A percentile compares a stretch with the other conserved stretches of the same genome.
These are phyloP conservation scores for Acacia pycnantha DNA, from an alignment of 331 rosid genomes.

Conservation along the genomic window DNA sequence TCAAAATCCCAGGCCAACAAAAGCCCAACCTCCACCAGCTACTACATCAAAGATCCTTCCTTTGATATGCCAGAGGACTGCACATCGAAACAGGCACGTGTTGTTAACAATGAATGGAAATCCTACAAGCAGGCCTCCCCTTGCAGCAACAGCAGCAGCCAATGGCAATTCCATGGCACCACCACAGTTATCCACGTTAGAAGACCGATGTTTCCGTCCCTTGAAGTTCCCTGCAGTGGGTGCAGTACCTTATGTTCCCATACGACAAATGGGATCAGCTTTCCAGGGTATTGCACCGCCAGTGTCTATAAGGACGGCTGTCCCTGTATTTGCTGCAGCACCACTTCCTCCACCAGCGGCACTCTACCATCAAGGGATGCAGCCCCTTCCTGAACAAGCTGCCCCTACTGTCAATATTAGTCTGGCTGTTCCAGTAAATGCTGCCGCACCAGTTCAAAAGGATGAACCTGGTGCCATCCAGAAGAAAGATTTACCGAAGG, in stretches of 20 bases:
- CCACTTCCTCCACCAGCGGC: conserved; percentile 65
- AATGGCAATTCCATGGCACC: conserved; percentile 33
- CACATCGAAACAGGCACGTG: conserved; percentile 31
- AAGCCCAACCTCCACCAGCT: conserved; percentile 57
- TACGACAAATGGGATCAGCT: conserved; percentile 69
- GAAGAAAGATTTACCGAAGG: not conserved
- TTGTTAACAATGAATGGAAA: not conserved
- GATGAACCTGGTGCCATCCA: conserved; percentile 32
- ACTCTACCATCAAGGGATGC: conserved; percentile 38
- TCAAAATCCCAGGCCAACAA: conserved; percentile 76
- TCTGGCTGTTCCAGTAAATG: conserved; percentile 69
- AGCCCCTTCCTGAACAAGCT: conserved; percentile 47
- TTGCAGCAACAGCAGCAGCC: conserved; percentile 13
- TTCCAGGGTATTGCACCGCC: conserved; percentile 90
- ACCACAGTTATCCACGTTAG: conserved; percentile 30
- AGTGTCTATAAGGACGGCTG: conserved; percentile 75
- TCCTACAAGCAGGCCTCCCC: conserved; percentile 38
- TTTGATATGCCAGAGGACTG: conserved; percentile 64
- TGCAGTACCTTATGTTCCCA: conserved; percentile 83
- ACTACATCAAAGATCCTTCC: conserved; percentile 91
- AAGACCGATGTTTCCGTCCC: conserved; percentile 53
- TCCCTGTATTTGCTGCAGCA: conserved; percentile 90
- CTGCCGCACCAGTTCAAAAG: conserved; percentile 61
- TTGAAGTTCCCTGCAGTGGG: conserved; percentile 76
- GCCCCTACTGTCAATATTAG: conserved; percentile 81